Conservation (phyloP, 345 rosid species). For the Eucalyptus marginata region DNA sequence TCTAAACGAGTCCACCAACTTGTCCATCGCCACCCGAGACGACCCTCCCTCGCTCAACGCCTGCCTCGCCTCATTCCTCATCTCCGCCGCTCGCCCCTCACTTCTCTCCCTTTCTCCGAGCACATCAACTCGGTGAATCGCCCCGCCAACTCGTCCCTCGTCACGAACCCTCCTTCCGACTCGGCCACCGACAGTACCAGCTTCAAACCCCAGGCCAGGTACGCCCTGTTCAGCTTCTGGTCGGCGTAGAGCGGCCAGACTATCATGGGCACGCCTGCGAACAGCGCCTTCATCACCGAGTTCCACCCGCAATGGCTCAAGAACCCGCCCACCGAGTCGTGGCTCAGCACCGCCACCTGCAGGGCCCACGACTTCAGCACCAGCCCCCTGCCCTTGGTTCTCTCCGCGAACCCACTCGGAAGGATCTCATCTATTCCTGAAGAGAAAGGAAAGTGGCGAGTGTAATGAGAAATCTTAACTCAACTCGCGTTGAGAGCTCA, state of each 20-base stretch:
- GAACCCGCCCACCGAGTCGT: slow-evolving; percentile 19
- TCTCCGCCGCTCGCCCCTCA: not conserved
- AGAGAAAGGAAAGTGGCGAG: not conserved
- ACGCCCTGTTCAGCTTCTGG: not conserved
- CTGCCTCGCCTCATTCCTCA: not conserved
- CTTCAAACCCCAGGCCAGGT: not conserved
- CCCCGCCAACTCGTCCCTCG: not conserved
- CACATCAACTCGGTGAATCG: not conserved
- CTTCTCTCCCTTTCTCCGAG: not conserved
- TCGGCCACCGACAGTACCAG: not conserved
- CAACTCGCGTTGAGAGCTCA: no score
- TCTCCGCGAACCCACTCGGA: slow-evolving; percentile 11
- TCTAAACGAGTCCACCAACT: not conserved
- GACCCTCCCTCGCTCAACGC: not conserved
- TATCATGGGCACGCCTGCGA: slow-evolving; percentile 3
- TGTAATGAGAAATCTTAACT: no score
- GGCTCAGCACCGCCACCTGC: slow-evolving; percentile 12
- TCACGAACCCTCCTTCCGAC: not conserved
- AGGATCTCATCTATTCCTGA: not conserved
- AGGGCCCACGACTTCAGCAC: slow-evolving; percentile 31
- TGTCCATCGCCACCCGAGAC: not conserved
- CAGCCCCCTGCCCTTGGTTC: slow-evolving; percentile 10
- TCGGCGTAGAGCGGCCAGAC: slow-evolving; percentile 11
- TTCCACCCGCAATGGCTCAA: slow-evolving; percentile 41
- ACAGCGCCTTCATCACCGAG: slow-evolving; percentile 18